Conservation (phyloP, 2,329 filamentous ascomycete species). For the Diplodia intermedia region DNA sequence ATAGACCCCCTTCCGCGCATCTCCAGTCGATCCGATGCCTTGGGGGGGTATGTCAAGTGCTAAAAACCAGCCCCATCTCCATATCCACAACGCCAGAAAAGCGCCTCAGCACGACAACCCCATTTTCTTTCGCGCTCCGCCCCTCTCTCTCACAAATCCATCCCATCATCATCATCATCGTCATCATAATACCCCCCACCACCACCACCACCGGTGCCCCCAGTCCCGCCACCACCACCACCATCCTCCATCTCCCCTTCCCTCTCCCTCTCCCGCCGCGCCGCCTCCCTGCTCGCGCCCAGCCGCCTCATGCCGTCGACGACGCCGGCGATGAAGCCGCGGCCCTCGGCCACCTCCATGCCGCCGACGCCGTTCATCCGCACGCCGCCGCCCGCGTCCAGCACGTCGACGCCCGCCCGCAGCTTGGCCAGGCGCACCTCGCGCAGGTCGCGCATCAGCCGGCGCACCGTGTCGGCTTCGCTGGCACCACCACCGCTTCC, state of each 20-base stretch:
- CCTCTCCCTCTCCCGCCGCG: slow-evolving; percentile 76
- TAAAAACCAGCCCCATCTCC: neutral
- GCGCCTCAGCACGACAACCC: neutral
- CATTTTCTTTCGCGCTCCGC: neutral
- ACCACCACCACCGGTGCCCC: neutral
- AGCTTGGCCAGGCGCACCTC: slow-evolving; percentile 92
- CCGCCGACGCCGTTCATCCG: slow-evolving; percentile 83
- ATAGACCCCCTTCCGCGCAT: neutral
- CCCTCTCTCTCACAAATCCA: slow-evolving; percentile 51
- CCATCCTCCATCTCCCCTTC: slow-evolving; percentile 67
- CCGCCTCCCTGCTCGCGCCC: slow-evolving; percentile 79
- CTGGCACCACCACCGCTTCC: too few relatives aligned
- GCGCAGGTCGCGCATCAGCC: slow-evolving; percentile 78
- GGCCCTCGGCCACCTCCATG: slow-evolving; percentile 89
- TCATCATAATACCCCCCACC: neutral
- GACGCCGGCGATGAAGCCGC: slow-evolving; percentile 82
- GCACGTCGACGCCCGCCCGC: slow-evolving; percentile 72
- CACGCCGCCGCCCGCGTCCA: slow-evolving; percentile 76
- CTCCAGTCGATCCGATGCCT: neutral
- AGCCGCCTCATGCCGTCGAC: slow-evolving; percentile 86
- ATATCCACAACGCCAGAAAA: slow-evolving; percentile 1
- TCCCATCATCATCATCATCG: slow-evolving; percentile 64
- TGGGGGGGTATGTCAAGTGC: neutral
- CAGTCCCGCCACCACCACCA: slow-evolving; percentile 55
- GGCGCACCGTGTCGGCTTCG: slow-evolving; percentile 70